Percentiles rank a stretch among this genome's conserved stretches.
Conservation (phyloP, 306 rosid species). For the Sicyos baderoa region DNA sequence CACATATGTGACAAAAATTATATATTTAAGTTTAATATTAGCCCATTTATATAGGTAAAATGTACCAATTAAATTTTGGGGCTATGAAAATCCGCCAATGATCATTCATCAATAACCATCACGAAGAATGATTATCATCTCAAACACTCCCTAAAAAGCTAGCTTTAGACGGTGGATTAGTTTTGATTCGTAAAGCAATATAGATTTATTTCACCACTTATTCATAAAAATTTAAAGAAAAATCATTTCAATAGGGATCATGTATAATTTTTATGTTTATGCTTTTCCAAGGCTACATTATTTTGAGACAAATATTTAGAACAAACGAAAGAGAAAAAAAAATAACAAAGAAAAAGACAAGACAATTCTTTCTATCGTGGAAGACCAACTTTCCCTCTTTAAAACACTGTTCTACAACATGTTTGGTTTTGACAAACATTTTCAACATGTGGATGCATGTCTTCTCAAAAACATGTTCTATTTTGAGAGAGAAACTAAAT, state of each 20-base stretch:
- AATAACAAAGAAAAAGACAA: neutral
- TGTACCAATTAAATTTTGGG: too few species aligned
- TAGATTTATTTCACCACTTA: too few species aligned
- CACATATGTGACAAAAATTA: too few species aligned
- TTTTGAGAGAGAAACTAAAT: neutral
- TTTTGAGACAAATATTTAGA: neutral
- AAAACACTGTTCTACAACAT: neutral
- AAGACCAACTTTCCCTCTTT: neutral
- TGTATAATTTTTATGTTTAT: neutral
- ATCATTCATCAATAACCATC: too few species aligned
- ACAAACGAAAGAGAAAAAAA: neutral
- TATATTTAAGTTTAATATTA: too few species aligned
- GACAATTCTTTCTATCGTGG: neutral
- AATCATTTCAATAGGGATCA: neutral
- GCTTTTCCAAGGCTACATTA: neutral
- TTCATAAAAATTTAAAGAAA: too few species aligned
- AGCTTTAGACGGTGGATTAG: neutral
- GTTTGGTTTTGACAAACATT: constrained; percentile 4
- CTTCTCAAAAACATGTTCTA: neutral
- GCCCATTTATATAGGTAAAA: too few species aligned
- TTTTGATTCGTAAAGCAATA: too few species aligned
- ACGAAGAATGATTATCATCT: too few species aligned
- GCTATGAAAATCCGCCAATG: too few species aligned
- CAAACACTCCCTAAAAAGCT: too few species aligned
- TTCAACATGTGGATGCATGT: neutral